Conservation (phyloP, 208 protist species). For the Perkinsela sp. region DNA sequence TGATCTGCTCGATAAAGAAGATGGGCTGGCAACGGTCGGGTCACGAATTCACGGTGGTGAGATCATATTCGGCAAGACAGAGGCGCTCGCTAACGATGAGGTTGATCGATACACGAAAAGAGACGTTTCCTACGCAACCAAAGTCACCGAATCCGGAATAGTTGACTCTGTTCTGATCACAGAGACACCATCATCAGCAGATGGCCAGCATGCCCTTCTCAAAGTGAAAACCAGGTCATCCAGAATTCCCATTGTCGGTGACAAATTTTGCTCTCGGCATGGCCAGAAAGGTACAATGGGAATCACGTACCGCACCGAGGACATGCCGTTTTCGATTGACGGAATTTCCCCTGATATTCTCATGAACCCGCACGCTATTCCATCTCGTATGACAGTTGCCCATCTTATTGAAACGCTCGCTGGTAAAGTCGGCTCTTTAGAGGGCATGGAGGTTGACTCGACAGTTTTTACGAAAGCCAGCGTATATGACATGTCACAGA, state of each 20-base stretch:
- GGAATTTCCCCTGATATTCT: constrained; percentile 97
- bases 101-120: constrained; percentile 7
- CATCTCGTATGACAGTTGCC: constrained; percentile 99
- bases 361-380: constrained; percentile 99
- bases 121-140: constrained; percentile 9
- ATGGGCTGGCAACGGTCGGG: constrained; percentile 49
- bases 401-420: constrained; percentile 96
- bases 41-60: constrained; percentile 23
- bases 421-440: constrained; percentile 78
- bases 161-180: constrained; percentile 43
- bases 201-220: constrained; percentile 15
- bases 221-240: constrained; percentile 76
- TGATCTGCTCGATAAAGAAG: constrained; percentile 44
- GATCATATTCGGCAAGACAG: constrained; percentile 36
- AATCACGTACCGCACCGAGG: constrained; percentile 85
- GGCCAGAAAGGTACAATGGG: constrained; percentile 98
- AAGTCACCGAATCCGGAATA: constrained; percentile 18
- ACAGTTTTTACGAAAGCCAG: constrained; percentile 83
- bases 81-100: background rate
- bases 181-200: constrained; percentile 11
- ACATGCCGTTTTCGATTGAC: constrained; percentile 93
- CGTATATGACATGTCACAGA: constrained; percentile 61
- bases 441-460: constrained; percentile 66
- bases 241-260: constrained; percentile 79
- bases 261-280: constrained; percentile 98